Evolutionary conservation across 2,329 filamentous ascomycete species (phyloP).

Genomic region (Penicillium sp.): DNA sequence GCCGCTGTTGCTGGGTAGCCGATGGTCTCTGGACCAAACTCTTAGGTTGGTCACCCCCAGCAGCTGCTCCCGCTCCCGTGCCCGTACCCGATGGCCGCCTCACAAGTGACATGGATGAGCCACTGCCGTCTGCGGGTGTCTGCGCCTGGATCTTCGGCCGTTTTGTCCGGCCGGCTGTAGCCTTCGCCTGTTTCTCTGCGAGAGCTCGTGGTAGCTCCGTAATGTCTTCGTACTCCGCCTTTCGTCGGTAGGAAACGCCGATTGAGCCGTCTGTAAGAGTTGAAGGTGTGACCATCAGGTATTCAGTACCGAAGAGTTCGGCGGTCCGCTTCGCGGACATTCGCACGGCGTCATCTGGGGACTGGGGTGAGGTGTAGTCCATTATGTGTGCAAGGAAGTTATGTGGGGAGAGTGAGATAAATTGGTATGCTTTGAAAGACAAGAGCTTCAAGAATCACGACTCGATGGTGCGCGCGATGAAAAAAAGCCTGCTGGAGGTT

Average conservation of each 20-base stretch:
- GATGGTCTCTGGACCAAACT: conserved; percentile 64
- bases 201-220: conserved; percentile 74
- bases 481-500: conserved; percentile 20
- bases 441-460: conserved; percentile 8
- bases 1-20: conserved; percentile 66
- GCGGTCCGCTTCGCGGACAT: conserved; percentile 47
- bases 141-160: conserved; percentile 56
- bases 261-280: conserved; percentile 46
- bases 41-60: conserved; percentile 51
- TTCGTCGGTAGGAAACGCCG: conserved; percentile 47
- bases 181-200: conserved; percentile 73
- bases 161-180: conserved; percentile 63
- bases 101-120: conserved; percentile 58
- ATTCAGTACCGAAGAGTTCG: conserved; percentile 50
- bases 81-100: conserved; percentile 36
- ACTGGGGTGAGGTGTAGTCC: conserved; percentile 33
- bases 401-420: background rate
- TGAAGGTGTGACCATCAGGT: conserved; percentile 46
- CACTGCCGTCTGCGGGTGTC: conserved; percentile 51
- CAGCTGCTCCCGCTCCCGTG: conserved; percentile 33
- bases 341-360: conserved; percentile 41
- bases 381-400: conserved; percentile 21
- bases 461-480: conserved; percentile 18
- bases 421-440: background rate
- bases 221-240: conserved; percentile 72